These are phyloP conservation scores for Xylariales sp. DNA, from an alignment of 2,329 filamentous ascomycete species.

Conservation along the genomic window DNA sequence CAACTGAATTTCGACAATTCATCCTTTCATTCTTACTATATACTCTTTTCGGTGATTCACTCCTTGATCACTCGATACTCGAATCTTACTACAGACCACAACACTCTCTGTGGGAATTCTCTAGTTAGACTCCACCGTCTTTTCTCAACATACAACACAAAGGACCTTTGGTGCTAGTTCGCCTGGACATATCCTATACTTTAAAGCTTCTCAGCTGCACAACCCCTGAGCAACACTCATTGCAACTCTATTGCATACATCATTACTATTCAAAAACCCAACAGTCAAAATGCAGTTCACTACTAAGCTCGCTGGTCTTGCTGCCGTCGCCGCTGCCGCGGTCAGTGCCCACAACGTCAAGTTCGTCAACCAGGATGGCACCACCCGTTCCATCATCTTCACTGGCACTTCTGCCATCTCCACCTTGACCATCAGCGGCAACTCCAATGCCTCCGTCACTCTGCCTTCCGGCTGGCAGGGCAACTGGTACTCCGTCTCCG, in stretches of 20 bases:
- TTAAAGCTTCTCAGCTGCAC: too few relatives aligned
- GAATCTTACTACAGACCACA: conserved; percentile 14
- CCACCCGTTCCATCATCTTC: conserved; percentile 46
- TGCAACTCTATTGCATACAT: not conserved
- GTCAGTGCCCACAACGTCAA: conserved; percentile 46
- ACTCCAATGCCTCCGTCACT: conserved; percentile 32
- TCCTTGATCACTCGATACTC: conserved; percentile 19
- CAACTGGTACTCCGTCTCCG: conserved; percentile 45
- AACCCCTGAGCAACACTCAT: conserved; percentile 8
- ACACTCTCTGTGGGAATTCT: conserved; percentile 9
- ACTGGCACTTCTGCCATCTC: conserved; percentile 34
- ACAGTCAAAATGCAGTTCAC: conserved; percentile 51
- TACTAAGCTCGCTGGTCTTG: conserved; percentile 36
- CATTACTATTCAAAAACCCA: conserved; percentile 8
- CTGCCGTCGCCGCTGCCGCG: conserved; percentile 35
- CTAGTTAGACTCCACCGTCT: too few relatives aligned
- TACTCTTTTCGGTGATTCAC: conserved; percentile 21
- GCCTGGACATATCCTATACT: too few relatives aligned
- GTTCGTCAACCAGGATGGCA: conserved; percentile 54
- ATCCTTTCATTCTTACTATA: conserved; percentile 17
- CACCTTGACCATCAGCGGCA: conserved; percentile 33
- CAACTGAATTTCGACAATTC: conserved; percentile 10
- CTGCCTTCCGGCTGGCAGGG: conserved; percentile 42
- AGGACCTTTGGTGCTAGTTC: conserved; percentile 3
- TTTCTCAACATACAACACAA: conserved; percentile 2